These are phyloP conservation scores for Ceratocystis harringtonii DNA, from an alignment of 2,329 filamentous ascomycete genomes.

Conservation along the genomic window DNA sequence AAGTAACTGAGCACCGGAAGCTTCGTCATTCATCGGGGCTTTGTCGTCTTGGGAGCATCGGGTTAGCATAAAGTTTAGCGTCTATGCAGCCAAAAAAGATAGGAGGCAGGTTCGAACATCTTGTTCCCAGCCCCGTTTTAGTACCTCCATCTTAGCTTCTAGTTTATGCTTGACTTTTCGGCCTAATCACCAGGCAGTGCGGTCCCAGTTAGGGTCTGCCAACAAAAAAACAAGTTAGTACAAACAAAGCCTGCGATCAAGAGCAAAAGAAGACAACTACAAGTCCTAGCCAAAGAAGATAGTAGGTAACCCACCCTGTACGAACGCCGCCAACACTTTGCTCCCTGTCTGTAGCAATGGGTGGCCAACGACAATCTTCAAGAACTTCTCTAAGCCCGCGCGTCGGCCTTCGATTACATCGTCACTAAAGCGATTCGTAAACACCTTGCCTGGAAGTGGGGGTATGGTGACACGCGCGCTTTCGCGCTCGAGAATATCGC, in stretches of 20 bases:
- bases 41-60: not conserved
- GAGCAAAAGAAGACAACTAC: not conserved
- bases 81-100: too few species aligned
- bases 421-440: conserved; percentile 94
- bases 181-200: conserved; percentile 60
- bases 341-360: conserved; percentile 93
- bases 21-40: not conserved
- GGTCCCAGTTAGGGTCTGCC: conserved; percentile 78
- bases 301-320: conserved; percentile 54
- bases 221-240: not conserved
- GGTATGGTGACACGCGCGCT: conserved; percentile 89
- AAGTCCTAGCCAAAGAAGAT: not conserved
- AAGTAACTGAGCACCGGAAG: not conserved
- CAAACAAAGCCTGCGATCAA: not conserved
- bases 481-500: conserved; percentile 93
- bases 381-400: conserved; percentile 82
- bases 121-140: not conserved
- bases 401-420: conserved; percentile 92
- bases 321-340: conserved; percentile 89
- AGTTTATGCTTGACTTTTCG: not conserved
- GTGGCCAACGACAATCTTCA: conserved; percentile 95
- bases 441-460: conserved; percentile 89
- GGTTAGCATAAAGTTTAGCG: not conserved
- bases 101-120: too few species aligned
- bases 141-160: not conserved